Percentiles rank a stretch among this genome's conserved stretches.
Conservation (phyloP, 2,329 filamentous ascomycete genomes). For the Pleurostoma richardsiae region DNA sequence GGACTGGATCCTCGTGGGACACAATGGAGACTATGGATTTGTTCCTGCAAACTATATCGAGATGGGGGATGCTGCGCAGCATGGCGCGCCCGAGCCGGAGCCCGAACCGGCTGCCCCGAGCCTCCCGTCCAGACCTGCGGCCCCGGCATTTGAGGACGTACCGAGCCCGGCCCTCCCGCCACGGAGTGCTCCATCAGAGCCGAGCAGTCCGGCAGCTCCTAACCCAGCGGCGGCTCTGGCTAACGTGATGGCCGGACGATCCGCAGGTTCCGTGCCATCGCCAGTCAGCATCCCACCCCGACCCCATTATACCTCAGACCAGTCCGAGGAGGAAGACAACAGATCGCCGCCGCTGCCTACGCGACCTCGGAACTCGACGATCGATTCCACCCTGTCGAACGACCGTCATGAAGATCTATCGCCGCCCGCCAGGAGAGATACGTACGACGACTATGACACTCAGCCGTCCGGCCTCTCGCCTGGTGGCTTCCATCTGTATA, state of each 20-base stretch:
- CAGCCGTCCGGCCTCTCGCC: constrained; percentile 47
- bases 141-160: constrained; percentile 24
- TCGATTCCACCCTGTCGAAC: constrained; percentile 21
- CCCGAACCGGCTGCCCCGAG: constrained; percentile 16
- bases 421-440: constrained; percentile 25
- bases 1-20: constrained; percentile 92
- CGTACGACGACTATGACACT: constrained; percentile 19
- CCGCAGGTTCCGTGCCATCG: constrained; percentile 42
- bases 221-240: constrained; percentile 52
- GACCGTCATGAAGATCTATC: constrained; percentile 19
- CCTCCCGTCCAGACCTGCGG: constrained; percentile 36
- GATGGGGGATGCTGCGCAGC: constrained; percentile 39
- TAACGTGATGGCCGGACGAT: constrained; percentile 45
- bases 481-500: constrained; percentile 88
- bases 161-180: constrained; percentile 33
- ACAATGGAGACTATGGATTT: constrained; percentile 84
- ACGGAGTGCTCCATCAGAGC: constrained; percentile 22
- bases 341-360: constrained; percentile 55
- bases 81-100: constrained; percentile 32
- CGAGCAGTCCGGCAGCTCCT: constrained; percentile 26
- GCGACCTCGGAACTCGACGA: constrained; percentile 52
- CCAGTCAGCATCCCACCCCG: constrained; percentile 39
- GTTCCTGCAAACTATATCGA: constrained; percentile 96
- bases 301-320: constrained; percentile 59
- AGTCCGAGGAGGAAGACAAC: constrained; percentile 59